A percentile compares a stretch with the other conserved stretches of the same genome.
Conservation (phyloP, 495 filamentous ascomycete genomes). For the Penicillium pulvis region DNA sequence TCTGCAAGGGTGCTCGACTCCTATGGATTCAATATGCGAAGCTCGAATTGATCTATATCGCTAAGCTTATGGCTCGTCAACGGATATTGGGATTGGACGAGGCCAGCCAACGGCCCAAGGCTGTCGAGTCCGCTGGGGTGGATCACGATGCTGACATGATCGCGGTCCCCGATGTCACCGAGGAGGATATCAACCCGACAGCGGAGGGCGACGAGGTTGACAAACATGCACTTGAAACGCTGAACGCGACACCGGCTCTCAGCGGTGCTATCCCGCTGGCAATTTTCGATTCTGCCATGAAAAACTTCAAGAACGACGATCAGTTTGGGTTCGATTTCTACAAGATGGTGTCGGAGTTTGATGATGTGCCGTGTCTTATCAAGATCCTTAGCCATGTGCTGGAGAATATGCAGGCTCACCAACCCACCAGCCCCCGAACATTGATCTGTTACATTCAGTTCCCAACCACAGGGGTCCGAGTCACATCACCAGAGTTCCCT, state of each 20-base stretch:
- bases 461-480: constrained; percentile 65
- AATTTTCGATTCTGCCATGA: constrained; percentile 86
- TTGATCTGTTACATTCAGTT: constrained; percentile 70
- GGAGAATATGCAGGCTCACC: constrained; percentile 57
- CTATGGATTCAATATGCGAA: constrained; percentile 91
- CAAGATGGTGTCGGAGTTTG: constrained; percentile 71
- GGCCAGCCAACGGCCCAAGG: constrained; percentile 41
- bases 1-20: constrained; percentile 69
- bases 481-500: constrained; percentile 71
- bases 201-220: constrained; percentile 52
- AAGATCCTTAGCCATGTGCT: constrained; percentile 79
- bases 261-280: constrained; percentile 90
- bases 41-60: constrained; percentile 89
- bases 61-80: constrained; percentile 72
- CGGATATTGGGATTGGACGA: constrained; percentile 69
- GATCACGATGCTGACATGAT: constrained; percentile 57
- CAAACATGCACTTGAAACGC: constrained; percentile 56
- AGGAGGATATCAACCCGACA: constrained; percentile 66
- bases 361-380: constrained; percentile 59
- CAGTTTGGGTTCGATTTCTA: constrained; percentile 75
- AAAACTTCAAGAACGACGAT: constrained; percentile 65
- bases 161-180: constrained; percentile 61
- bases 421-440: constrained; percentile 59
- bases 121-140: constrained; percentile 37
- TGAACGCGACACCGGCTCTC: constrained; percentile 77